Conservation (phyloP, 352 stramenopile species). For the Phytopythium kandeliae region DNA sequence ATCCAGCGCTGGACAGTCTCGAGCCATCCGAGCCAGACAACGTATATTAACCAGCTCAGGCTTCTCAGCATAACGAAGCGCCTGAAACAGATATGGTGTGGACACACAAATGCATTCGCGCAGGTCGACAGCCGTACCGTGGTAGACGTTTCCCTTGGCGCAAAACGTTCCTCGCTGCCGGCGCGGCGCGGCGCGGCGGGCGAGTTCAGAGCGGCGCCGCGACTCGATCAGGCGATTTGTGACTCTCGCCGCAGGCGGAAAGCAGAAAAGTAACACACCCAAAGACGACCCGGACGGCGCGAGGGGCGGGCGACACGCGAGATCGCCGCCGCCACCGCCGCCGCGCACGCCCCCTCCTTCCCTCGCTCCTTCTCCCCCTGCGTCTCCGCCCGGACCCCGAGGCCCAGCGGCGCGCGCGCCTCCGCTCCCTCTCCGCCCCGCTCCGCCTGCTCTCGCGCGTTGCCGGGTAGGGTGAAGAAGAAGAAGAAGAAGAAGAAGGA, state of each 20-base stretch:
- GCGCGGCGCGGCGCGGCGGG: no score
- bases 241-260: neutral
- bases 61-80: neutral
- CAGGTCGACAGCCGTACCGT: neutral
- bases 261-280: neutral
- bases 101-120: neutral
- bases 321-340: neutral
- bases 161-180: neutral
- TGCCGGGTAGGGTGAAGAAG: no score
- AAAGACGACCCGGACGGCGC: neutral
- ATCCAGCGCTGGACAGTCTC: no score
- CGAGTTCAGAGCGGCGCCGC: constrained; percentile 2
- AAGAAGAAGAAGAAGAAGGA: constrained; percentile 4
- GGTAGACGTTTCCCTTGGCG: neutral
- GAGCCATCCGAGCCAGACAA: neutral
- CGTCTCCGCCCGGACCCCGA: neutral
- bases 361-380: neutral
- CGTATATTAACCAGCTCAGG: no score
- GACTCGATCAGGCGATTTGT: constrained; percentile 4
- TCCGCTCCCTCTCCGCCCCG: neutral
- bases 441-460: no score
- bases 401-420: neutral
- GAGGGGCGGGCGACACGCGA: neutral
- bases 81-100: neutral
- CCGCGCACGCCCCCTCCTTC: neutral